Evolutionary conservation across 768 basidiomycete species (phyloP).

Genomic region (Naganishia onofrii): DNA sequence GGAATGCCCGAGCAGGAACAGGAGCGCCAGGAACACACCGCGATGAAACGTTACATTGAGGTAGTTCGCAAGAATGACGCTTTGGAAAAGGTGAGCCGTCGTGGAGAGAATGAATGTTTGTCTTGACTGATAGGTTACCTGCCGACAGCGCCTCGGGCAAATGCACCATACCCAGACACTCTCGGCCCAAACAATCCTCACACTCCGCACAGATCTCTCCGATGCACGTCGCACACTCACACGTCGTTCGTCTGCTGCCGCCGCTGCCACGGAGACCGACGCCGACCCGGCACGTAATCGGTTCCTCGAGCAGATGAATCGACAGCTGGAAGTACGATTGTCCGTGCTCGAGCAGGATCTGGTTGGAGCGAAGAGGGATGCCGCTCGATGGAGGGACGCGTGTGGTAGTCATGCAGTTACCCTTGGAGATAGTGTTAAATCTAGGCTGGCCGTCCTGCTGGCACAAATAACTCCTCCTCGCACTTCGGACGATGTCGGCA

Average conservation of each 20-base stretch:
- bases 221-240: neutral
- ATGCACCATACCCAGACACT: conserved; percentile 15
- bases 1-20: neutral
- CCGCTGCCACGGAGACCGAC: neutral
- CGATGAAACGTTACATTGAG: conserved; percentile 42
- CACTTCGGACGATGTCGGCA: neutral
- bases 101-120: neutral
- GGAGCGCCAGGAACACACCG: conserved; percentile 33
- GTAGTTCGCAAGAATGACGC: conserved; percentile 45
- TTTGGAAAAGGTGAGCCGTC: conserved; percentile 46
- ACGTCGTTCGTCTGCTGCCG: neutral
- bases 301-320: conserved; percentile 8
- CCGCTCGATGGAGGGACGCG: conserved; percentile 1
- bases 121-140: neutral
- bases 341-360: conserved; percentile 13
- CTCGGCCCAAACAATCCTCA: conserved; percentile 23
- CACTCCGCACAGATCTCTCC: conserved; percentile 30
- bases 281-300: neutral
- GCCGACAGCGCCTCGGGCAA: neutral
- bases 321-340: neutral
- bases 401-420: neutral
- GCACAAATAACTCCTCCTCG: conserved; percentile 24
- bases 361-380: neutral
- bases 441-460: neutral
- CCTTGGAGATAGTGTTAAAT: neutral